Base-by-base conservation (phyloP, 257 asterid species). In the Solanum virginianum region DNA sequence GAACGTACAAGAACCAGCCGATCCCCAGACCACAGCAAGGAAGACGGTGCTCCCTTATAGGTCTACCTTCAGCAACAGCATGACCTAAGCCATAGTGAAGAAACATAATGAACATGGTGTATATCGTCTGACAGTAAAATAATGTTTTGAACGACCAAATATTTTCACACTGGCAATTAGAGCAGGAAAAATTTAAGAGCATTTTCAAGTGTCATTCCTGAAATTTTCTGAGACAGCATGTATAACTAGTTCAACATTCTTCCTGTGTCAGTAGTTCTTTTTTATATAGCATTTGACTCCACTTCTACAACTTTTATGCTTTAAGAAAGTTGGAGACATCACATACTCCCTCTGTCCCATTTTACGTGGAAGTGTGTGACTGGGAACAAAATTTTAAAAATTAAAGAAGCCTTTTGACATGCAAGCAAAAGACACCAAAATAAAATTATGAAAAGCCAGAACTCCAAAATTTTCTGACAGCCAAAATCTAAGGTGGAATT, bases 21-120 rank as follows among this genome's bases (percentile, higher is more conserved):
- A 93, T 86, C 80, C 98, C 99, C 86, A 96, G 87, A 65, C 98
- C 98, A 89, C 98, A 96, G 87, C 98, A 96, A 79, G 99, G 98
- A 87, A 96, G 98, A 70, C 94, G 91, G 22, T 88, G 91, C 89
- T 92, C 93, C 69, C 94, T 87, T 77, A 70, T 69, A 71, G 87
- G 93, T 53, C 92, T 88, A 69, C 89, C 91, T 83, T 91, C 93
- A 68, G 85, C 85, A 87, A 92, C 89, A 89, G 92, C 92, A 91
- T 93, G 92, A 86, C 98, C 99, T 94, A 84, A 29, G 12, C 17
- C 65, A 29, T 0, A 0, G 65, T 79, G 49, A 53, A 79, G 29
- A 22, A 16, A 75, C 62, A 75, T 75, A 75, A 47, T 24, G 22
- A 79, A 53, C 63, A 53, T 16, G 47, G 47, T 1, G 14, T 26